Evolutionary conservation across 352 stramenopile species (phyloP).

Genomic region (Phytophthora nicotianae): DNA sequence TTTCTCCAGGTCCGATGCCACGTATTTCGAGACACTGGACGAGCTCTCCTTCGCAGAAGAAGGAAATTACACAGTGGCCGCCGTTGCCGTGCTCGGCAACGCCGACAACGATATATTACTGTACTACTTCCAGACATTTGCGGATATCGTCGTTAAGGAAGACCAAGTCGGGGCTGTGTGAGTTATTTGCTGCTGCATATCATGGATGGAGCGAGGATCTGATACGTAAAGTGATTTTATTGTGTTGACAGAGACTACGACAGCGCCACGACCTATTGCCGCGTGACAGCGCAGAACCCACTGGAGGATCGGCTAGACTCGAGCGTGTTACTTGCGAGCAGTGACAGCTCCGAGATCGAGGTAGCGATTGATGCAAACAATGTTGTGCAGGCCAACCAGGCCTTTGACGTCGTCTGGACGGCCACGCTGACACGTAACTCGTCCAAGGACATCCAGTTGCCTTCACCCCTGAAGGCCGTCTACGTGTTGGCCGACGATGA

Average conservation of each 20-base stretch:
- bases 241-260: conserved; percentile 33
- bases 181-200: conserved; percentile 5
- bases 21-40: conserved; percentile 48
- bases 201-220: not conserved
- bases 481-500: conserved; percentile 20
- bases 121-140: conserved; percentile 62
- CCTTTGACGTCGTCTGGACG: conserved; percentile 38
- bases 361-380: conserved; percentile 33
- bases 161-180: conserved; percentile 24
- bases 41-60: conserved; percentile 40
- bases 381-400: conserved; percentile 33
- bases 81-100: conserved; percentile 51
- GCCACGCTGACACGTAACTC: conserved; percentile 40
- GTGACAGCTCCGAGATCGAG: conserved; percentile 55
- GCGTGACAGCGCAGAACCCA: conserved; percentile 45
- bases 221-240: conserved; percentile 7
- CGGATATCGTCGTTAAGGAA: conserved; percentile 44
- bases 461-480: conserved; percentile 41
- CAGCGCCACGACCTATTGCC: conserved; percentile 51
- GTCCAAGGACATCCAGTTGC: conserved; percentile 50
- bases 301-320: conserved; percentile 34
- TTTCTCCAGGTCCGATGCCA: conserved; percentile 40
- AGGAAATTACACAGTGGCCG: conserved; percentile 51
- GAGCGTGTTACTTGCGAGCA: conserved; percentile 31
- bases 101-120: conserved; percentile 33